These are phyloP conservation scores for Rutstroemia sp. DNA, from an alignment of 2,329 filamentous ascomycete genomes.

Conservation along the genomic window DNA sequence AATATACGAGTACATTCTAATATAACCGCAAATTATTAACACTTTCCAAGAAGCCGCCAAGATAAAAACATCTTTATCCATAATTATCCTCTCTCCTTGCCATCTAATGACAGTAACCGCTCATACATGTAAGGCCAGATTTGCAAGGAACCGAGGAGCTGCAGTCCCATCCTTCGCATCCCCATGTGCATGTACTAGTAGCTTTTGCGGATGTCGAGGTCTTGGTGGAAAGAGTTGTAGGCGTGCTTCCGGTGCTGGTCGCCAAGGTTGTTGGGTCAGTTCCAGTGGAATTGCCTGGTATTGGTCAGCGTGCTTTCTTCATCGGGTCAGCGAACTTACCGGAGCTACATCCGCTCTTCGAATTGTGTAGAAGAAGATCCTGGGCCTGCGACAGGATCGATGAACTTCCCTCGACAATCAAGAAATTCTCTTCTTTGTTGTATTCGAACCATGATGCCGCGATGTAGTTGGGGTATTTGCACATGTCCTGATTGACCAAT, in stretches of 20 bases:
- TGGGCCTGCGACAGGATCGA: not conserved
- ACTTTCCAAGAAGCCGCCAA: not conserved
- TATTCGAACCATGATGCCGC: constrained; percentile 11
- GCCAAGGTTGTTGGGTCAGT: not conserved
- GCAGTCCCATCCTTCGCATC: constrained; percentile 7
- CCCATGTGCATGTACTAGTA: constrained; percentile 7
- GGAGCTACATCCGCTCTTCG: not conserved
- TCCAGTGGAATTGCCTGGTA: not conserved
- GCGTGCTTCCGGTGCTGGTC: not conserved
- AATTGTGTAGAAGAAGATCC: constrained; percentile 3
- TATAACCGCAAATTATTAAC: not conserved
- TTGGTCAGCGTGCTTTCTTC: not conserved
- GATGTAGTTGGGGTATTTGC: constrained; percentile 9
- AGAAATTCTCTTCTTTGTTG: constrained; percentile 6
- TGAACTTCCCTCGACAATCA: constrained; percentile 6
- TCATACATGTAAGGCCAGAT: not conserved
- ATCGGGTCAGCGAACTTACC: not conserved
- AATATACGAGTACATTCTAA: not conserved
- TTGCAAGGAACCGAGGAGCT: constrained; percentile 1
- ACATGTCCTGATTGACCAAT: constrained; percentile 10
- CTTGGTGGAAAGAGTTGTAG: not conserved
- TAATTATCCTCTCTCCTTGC: no score
- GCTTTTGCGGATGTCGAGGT: not conserved
- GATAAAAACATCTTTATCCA: not conserved
- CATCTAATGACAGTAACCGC: constrained; percentile 3